Evolutionary conservation across 2,329 filamentous ascomycete genomes (phyloP).

Genomic region (Arthrobotrys entomopaga): DNA sequence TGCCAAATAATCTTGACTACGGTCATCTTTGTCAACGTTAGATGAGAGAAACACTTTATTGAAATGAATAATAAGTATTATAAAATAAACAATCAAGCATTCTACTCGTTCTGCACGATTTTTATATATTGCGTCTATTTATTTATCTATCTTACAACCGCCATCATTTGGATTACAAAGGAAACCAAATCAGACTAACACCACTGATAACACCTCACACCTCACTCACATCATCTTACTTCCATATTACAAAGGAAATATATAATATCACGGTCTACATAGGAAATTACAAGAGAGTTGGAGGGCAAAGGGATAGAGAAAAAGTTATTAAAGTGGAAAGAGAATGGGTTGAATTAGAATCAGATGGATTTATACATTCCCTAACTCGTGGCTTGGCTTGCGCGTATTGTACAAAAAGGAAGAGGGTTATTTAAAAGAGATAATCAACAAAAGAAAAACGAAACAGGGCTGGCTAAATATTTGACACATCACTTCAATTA

Average conservation of each 20-base stretch:
- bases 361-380: conserved; percentile 55
- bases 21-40: too few relatives aligned
- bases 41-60: too few relatives aligned
- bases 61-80: too few relatives aligned
- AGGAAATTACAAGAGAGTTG: conserved; percentile 19
- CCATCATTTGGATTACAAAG: conserved; percentile 15
- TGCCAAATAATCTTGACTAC: too few relatives aligned
- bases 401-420: conserved; percentile 54
- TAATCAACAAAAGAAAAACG: conserved; percentile 43
- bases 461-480: conserved; percentile 55
- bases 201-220: background rate
- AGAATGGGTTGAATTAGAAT: conserved; percentile 55
- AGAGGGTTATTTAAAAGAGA: conserved; percentile 10
- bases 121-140: too few relatives aligned
- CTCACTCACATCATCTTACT: too few relatives aligned
- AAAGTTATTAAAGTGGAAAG: conserved; percentile 23
- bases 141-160: too few relatives aligned
- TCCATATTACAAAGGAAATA: background rate
- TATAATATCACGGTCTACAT: background rate
- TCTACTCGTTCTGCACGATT: too few relatives aligned
- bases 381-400: conserved; percentile 55
- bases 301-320: conserved; percentile 12
- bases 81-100: too few relatives aligned
- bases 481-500: conserved; percentile 50
- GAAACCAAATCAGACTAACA: conserved; percentile 5